Evolutionary conservation across 768 basidiomycete species (phyloP).

Genomic region (Pulveroboletus ravenelii): DNA sequence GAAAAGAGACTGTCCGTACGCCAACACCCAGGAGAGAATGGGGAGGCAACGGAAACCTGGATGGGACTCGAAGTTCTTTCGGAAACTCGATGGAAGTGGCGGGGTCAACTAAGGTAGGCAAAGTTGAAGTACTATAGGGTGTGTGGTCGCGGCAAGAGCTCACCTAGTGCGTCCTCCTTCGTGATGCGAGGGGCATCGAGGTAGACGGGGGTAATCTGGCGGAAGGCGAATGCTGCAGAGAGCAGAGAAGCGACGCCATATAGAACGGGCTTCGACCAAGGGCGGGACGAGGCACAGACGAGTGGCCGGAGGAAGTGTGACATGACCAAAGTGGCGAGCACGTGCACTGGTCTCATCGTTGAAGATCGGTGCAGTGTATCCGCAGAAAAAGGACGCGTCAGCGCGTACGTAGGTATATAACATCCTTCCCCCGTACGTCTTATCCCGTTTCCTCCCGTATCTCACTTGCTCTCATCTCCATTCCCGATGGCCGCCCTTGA

Average conservation of each 20-base stretch:
- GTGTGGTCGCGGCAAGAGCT: background rate
- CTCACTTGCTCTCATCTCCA: slow-evolving; percentile 18
- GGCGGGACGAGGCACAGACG: slow-evolving; percentile 1
- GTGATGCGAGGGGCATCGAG: slow-evolving; percentile 39
- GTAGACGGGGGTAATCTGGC: slow-evolving; percentile 32
- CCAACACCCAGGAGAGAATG: slow-evolving; percentile 79
- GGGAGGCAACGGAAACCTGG: slow-evolving; percentile 55
- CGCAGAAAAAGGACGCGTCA: slow-evolving; percentile 27
- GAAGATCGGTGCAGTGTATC: background rate
- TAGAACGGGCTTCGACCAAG: slow-evolving; percentile 22
- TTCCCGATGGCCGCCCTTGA: slow-evolving; percentile 21
- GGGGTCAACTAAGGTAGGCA: slow-evolving; percentile 51
- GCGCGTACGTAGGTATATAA: slow-evolving; percentile 14
- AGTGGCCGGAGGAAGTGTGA: slow-evolving; percentile 3
- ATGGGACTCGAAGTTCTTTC: slow-evolving; percentile 55
- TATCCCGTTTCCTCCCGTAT: slow-evolving; percentile 11
- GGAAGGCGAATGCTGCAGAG: slow-evolving; percentile 26
- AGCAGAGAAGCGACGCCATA: slow-evolving; percentile 34
- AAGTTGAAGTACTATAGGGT: background rate
- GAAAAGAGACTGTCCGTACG: slow-evolving; percentile 84
- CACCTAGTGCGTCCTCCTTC: slow-evolving; percentile 21
- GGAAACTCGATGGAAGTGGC: slow-evolving; percentile 75
- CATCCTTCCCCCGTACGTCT: slow-evolving; percentile 21
- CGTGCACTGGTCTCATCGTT: slow-evolving; percentile 6
- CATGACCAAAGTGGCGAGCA: slow-evolving; percentile 9